These are phyloP conservation scores for Aureobasidium sp. DNA, from an alignment of 2,329 filamentous ascomycete species.

Conservation along the genomic window DNA sequence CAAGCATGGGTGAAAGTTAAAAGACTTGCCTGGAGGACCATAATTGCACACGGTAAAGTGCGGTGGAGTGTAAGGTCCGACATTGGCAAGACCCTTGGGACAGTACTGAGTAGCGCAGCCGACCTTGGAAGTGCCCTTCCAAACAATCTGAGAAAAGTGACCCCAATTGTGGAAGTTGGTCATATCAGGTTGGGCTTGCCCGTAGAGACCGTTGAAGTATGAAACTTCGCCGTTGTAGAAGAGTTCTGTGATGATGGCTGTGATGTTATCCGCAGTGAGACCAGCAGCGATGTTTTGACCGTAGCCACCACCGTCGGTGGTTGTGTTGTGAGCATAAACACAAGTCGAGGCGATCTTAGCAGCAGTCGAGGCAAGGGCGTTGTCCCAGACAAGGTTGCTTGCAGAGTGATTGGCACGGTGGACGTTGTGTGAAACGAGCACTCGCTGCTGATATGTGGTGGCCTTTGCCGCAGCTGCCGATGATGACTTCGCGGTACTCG, in stretches of 20 bases:
- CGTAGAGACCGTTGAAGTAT: slow-evolving; percentile 65
- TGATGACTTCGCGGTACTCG: slow-evolving; percentile 12
- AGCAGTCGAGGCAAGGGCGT: slow-evolving; percentile 70
- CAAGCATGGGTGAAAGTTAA: slow-evolving; percentile 21
- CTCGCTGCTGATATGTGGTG: slow-evolving; percentile 41
- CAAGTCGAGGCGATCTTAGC: slow-evolving; percentile 70
- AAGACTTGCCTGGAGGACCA: slow-evolving; percentile 69
- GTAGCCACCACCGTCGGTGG: slow-evolving; percentile 69
- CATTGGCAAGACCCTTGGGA: slow-evolving; percentile 56
- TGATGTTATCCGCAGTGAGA: slow-evolving; percentile 62
- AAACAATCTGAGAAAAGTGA: slow-evolving; percentile 81
- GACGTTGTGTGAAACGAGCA: slow-evolving; percentile 82
- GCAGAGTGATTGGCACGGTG: slow-evolving; percentile 88
- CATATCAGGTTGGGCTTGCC: slow-evolving; percentile 65
- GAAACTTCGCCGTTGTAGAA: slow-evolving; percentile 90
- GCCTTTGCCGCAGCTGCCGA: not conserved
- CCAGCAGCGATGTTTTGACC: slow-evolving; percentile 94
- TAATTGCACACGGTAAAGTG: slow-evolving; percentile 95
- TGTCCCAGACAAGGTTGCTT: slow-evolving; percentile 70
- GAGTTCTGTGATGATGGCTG: slow-evolving; percentile 76
- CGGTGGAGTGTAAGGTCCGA: slow-evolving; percentile 48
- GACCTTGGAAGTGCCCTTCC: slow-evolving; percentile 67
- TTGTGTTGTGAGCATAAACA: slow-evolving; percentile 78
- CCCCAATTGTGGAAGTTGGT: slow-evolving; percentile 72
- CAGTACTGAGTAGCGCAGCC: slow-evolving; percentile 71